Base-by-base conservation (phyloP, 1,284 basidiomycete species). In the Tylopilus orsonianus region DNA sequence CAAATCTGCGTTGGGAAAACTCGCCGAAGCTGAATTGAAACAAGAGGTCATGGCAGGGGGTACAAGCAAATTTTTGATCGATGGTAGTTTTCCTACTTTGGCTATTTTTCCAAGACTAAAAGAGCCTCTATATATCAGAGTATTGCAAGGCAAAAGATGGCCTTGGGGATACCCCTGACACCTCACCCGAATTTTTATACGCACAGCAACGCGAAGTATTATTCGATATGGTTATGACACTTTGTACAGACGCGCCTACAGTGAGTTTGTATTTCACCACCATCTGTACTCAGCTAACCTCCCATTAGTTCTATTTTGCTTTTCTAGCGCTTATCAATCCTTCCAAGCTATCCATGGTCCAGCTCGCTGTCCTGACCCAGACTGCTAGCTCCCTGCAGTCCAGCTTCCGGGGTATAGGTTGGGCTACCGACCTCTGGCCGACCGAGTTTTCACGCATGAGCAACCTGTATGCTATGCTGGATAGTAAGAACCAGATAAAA, bases 11-110 rank as follows among this genome's bases (percentile, higher is more conserved):
- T n/a, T n/a, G n/a, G n/a, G n/a, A n/a, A n/a, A n/a, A n/a, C n/a
- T n/a, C n/a, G n/a, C n/a, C n/a, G n/a, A n/a, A n/a, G n/a, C n/a
- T n/a, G n/a, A n/a, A n/a, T n/a, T n/a, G n/a, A n/a, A n/a, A 34
- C 52, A 66, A 16, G 72, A 73, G 34, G 59, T 69, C n/a, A 59
- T 70, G 44, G 60, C 63, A 12, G 66, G 65, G n/a, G n/a, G n/a
- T n/a, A n/a, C n/a, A n/a, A n/a, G n/a, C n/a, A n/a, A n/a, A n/a
- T n/a, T n/a, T n/a, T n/a, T n/a, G n/a, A n/a, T n/a, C n/a, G n/a
- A n/a, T n/a, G n/a, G n/a, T n/a, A n/a, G n/a, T n/a, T n/a, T n/a
- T n/a, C n/a, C n/a, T n/a, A n/a, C n/a, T n/a, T n/a, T n/a, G n/a
- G n/a, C n/a, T n/a, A n/a, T n/a, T n/a, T n/a, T n/a, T n/a, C n/a